Percentiles rank a stretch among this genome's conserved stretches.
Evolutionary conservation across 2,329 filamentous ascomycete genomes (phyloP).

Genomic region (Aspergillus oerlinghausenensis): DNA sequence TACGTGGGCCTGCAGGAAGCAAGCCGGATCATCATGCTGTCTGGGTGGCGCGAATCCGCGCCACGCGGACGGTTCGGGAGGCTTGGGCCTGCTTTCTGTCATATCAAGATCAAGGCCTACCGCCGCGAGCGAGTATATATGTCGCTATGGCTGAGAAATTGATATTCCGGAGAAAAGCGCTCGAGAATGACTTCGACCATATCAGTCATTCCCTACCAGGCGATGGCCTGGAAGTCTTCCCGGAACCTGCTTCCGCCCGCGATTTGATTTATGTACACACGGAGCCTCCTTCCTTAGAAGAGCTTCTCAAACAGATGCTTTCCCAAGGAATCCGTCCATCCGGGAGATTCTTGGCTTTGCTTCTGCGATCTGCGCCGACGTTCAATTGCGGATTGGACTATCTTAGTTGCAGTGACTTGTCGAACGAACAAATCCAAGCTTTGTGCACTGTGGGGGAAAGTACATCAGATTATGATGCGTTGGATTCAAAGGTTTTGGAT

Average conservation of each 20-base stretch:
- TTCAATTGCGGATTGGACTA: constrained; percentile 41
- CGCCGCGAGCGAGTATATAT: constrained; percentile 43
- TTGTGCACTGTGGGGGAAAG: constrained; percentile 24
- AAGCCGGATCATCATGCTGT: constrained; percentile 29
- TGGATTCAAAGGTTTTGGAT: constrained; percentile 19
- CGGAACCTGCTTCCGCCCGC: constrained; percentile 53
- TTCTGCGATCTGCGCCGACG: constrained; percentile 44
- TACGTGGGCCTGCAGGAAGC: constrained; percentile 11
- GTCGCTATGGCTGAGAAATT: constrained; percentile 57
- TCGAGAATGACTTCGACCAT: constrained; percentile 17
- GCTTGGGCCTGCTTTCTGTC: constrained; percentile 62
- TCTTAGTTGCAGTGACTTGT: constrained; percentile 35
- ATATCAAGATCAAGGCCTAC: constrained; percentile 44
- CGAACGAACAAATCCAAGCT: constrained; percentile 26
- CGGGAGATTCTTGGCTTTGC: constrained; percentile 43
- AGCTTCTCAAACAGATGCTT: constrained; percentile 50
- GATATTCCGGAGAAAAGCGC: constrained; percentile 33
- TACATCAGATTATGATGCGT: constrained; percentile 9
- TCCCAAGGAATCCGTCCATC: constrained; percentile 41
- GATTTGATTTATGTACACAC: constrained; percentile 55
- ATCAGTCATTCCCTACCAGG: constrained; percentile 45
- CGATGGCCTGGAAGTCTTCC: constrained; percentile 51
- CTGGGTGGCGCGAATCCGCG: constrained; percentile 56
- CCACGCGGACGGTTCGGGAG: constrained; percentile 58
- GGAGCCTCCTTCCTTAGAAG: constrained; percentile 49